Base-by-base conservation (phyloP, 495 filamentous ascomycete genomes). In the Penicillium cinerascens region DNA sequence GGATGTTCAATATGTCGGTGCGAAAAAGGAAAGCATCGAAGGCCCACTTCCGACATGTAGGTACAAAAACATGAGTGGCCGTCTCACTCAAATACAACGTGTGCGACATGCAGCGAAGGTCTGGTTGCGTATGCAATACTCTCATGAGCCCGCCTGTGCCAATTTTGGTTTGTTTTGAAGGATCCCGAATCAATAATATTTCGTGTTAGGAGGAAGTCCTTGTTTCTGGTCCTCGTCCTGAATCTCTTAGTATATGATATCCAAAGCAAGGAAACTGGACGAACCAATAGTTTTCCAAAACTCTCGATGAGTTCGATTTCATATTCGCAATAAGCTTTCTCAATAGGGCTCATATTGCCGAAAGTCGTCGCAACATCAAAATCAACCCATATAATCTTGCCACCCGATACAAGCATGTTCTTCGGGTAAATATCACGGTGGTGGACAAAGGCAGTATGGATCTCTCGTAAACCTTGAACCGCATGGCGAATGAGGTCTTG, bases 321-420 rank as follows among this genome's bases (percentile, higher is more conserved):
- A 46, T 60, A 17, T 0, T 62, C 47, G 49, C 52, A 58, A 42
- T 21, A 37, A 17, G 16, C 48, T 17, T 37, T 22, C 25, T 62
- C 11, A 18, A 27, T 16, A 57, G n/a, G 20, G 39, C 51, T 44
- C 15, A 53, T 41, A 9, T 13, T 40, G 49, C 35, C 18, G 37
- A 65, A 67, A 17, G 55, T 60, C 16, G 38, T 62, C 22, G 60
- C 56, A 54, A 64, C 52, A 59, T 68, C 58, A 55, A 68, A 68
- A 42, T 61, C 58, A 48, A 63, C 35, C 62, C 60, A 64, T 0
- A 66, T 58, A 37, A 65, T 29, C 42, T 49, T 56, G 0, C 51
- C 54, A 52, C 26, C 42, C 8, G 61, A 49, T 22, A 67, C 29
- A 20, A 66, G 56, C 29, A 66, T 40, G 9, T 64, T 60, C 35